These are phyloP conservation scores for Ceratobasidium sp. DNA, from an alignment of 1,284 basidiomycete species.

Conservation along the genomic window DNA sequence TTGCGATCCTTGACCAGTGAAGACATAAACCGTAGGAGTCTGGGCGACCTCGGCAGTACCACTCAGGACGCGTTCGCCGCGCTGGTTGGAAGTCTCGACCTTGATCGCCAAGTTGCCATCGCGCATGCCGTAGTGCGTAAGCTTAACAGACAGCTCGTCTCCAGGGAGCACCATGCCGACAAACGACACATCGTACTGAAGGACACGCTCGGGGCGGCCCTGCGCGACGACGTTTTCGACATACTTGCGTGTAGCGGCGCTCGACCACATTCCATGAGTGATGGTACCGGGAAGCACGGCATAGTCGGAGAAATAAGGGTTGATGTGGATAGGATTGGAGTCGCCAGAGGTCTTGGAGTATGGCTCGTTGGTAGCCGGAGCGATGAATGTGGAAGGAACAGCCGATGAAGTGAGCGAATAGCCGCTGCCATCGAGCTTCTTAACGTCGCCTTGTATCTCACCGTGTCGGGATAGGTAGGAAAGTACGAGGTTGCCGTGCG, in stretches of 20 bases:
- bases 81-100: constrained; percentile 88
- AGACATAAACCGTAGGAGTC: constrained; percentile 94
- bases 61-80: constrained; percentile 82
- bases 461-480: constrained; percentile 95
- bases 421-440: constrained; percentile 86
- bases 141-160: constrained; percentile 88
- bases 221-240: constrained; percentile 96
- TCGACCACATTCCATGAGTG: constrained; percentile 98
- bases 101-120: constrained; percentile 94
- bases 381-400: constrained; percentile 72
- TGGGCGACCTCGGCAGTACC: constrained; percentile 81
- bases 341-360: constrained; percentile 98
- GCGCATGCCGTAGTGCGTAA: constrained; percentile 92
- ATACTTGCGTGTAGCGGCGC: constrained; percentile 92
- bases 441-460: constrained; percentile 78
- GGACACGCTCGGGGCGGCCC: constrained; percentile 91
- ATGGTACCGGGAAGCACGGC: constrained; percentile 96
- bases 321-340: constrained; percentile 96
- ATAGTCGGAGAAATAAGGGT: constrained; percentile 97
- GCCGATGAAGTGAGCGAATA: constrained; percentile 81
- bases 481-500: constrained; percentile 93
- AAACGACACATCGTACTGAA: constrained; percentile 92
- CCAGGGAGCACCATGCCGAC: constrained; percentile 98
- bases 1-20: constrained; percentile 98
- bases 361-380: constrained; percentile 66